These are phyloP conservation scores for Mycosarcoma maydis DNA, from an alignment of 1,284 basidiomycete genomes.

Conservation along the genomic window DNA sequence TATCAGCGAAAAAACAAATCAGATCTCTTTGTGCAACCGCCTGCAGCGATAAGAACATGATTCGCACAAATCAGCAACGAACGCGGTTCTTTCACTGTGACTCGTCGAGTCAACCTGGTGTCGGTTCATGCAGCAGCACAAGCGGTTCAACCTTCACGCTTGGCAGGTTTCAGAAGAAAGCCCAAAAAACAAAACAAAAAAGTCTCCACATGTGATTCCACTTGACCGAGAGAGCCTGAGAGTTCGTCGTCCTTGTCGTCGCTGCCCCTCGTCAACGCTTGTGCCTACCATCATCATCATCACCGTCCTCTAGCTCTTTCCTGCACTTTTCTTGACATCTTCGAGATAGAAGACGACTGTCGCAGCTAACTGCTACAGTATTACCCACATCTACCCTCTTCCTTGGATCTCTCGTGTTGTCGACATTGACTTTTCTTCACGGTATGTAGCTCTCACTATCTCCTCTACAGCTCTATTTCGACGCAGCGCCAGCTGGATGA, in stretches of 20 bases:
- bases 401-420: background rate
- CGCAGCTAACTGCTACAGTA: no score
- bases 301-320: background rate
- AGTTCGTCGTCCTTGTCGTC: background rate
- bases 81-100: background rate
- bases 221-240: no score
- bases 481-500: no score
- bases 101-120: background rate
- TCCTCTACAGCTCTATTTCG: background rate
- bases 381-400: background rate
- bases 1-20: no score
- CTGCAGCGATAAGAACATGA: background rate
- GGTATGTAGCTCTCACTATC: constrained; percentile 7
- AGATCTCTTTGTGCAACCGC: background rate
- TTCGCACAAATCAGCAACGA: background rate
- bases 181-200: background rate
- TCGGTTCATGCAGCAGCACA: background rate
- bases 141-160: background rate
- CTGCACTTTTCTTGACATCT: background rate
- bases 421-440: constrained; percentile 1
- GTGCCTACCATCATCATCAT: constrained; percentile 4
- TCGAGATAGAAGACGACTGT: no score
- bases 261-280: background rate
- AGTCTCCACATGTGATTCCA: constrained; percentile 9
- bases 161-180: background rate